phyloP scores from a whole-genome alignment of 495 filamentous ascomycete species.

The Penicillium antarcticum region DNA sequence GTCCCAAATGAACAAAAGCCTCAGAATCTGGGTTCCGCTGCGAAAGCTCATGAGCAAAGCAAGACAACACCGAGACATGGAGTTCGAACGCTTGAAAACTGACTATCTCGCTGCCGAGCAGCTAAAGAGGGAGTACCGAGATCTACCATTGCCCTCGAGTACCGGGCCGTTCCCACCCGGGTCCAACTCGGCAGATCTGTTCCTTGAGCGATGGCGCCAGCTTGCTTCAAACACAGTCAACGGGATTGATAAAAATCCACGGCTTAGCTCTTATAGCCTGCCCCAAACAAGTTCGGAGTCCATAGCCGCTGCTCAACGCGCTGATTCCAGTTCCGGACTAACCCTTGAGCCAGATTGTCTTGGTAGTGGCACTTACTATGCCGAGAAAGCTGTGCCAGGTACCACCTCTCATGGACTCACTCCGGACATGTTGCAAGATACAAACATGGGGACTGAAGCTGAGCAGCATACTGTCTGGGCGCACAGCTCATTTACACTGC shows the following conservation, averaged over 20 bases:
- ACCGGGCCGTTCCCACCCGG: conserved; percentile 23
- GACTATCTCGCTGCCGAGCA: conserved; percentile 24
- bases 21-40: conserved; percentile 52
- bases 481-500: background rate
- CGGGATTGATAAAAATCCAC: no score
- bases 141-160: conserved; percentile 28
- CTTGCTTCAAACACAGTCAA: conserved; percentile 21
- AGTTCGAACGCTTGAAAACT: conserved; percentile 33
- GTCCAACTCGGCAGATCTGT: conserved; percentile 20
- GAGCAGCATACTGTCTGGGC: background rate
- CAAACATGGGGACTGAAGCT: background rate
- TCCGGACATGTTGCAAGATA: background rate
- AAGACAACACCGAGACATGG: conserved; percentile 38
- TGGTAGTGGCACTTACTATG: background rate
- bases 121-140: conserved; percentile 31
- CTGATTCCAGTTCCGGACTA: no score
- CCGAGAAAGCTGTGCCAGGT: background rate
- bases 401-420: background rate
- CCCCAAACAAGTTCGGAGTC: background rate
- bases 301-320: background rate
- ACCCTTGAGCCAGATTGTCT: background rate
- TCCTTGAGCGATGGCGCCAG: conserved; percentile 36
- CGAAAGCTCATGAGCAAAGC: conserved; percentile 50
- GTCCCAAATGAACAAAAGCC: conserved; percentile 32
- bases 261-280: background rate